A percentile compares a stretch with the other conserved stretches of the same genome.
Evolutionary conservation across 768 basidiomycete species (phyloP).

Genomic region (Trametes villosa): DNA sequence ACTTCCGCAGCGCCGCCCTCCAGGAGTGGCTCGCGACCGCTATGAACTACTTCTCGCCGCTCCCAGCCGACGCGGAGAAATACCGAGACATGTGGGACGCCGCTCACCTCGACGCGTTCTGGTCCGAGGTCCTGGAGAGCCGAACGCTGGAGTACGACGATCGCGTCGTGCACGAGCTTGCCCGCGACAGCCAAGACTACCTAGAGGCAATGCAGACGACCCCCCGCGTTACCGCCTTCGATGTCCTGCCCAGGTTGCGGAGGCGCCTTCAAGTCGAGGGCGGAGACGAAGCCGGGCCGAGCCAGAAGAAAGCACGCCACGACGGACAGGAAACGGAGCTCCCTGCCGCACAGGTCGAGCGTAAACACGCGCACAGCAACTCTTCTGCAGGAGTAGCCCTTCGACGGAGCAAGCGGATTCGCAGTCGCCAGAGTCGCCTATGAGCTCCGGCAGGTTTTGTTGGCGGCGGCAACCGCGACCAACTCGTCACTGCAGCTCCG

Average conservation of each 20-base stretch:
- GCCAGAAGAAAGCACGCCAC: background rate
- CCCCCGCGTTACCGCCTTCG: background rate
- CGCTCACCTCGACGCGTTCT: background rate
- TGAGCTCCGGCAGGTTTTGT: too few species aligned
- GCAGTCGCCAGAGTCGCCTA: too few species aligned
- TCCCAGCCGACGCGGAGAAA: too few species aligned
- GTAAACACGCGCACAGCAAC: background rate
- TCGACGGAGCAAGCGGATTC: background rate
- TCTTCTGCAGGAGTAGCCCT: too few species aligned
- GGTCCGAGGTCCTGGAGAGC: conserved; percentile 1
- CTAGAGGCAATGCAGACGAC: background rate
- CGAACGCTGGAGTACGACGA: conserved; percentile 1
- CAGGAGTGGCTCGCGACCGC: conserved; percentile 3
- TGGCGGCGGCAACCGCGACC: too few species aligned
- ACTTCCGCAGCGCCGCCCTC: background rate
- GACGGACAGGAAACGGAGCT: too few species aligned
- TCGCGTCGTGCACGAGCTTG: background rate
- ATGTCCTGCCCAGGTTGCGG: background rate
- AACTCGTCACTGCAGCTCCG: too few species aligned
- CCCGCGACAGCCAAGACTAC: background rate
- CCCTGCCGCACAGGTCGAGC: background rate
- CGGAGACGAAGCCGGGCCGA: too few species aligned
- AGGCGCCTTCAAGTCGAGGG: background rate
- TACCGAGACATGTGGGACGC: conserved; percentile 1
- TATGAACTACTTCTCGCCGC: background rate